A percentile compares a stretch with the other conserved stretches of the same genome.
phyloP scores from a whole-genome alignment of 2,329 filamentous ascomycete genomes.

The Phaeosphaeria sp. region DNA sequence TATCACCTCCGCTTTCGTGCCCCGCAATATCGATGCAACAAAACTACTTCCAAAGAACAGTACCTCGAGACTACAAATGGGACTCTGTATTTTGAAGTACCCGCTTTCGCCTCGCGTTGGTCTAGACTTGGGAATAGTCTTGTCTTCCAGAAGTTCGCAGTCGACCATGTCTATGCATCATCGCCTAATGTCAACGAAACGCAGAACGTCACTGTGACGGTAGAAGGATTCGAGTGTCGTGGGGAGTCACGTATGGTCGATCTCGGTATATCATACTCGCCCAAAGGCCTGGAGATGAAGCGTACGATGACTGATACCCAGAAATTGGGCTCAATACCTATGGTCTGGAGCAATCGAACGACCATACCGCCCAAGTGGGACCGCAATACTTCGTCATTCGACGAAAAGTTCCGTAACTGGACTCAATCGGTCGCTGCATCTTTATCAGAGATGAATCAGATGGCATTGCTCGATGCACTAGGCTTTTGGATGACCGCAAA shows the following conservation, averaged over 20 bases:
- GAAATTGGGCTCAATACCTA: no score
- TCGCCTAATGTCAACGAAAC: no score
- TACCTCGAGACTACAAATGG: not conserved
- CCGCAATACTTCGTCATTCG: not conserved
- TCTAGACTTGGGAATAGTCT: no score
- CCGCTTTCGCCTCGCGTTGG: not conserved
- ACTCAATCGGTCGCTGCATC: not conserved
- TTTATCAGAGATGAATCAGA: not conserved
- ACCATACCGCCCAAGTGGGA: not conserved
- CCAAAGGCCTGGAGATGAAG: no score
- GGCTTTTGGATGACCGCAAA: not conserved
- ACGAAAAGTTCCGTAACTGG: not conserved
- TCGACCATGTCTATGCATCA: no score
- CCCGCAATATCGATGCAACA: slow-evolving; percentile 1
- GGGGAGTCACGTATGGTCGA: not conserved
- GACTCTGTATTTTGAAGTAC: not conserved
- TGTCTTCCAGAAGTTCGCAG: no score
- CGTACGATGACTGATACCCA: no score
- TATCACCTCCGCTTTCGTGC: not conserved
- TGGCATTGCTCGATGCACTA: not conserved
- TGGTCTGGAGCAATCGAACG: no score
- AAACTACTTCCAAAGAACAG: not conserved
- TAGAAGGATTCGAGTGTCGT: not conserved
- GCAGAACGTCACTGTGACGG: no score
- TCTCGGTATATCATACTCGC: no score